phyloP scores from a whole-genome alignment of 1,284 basidiomycete genomes.

The Cryptococcus amylolentus region DNA sequence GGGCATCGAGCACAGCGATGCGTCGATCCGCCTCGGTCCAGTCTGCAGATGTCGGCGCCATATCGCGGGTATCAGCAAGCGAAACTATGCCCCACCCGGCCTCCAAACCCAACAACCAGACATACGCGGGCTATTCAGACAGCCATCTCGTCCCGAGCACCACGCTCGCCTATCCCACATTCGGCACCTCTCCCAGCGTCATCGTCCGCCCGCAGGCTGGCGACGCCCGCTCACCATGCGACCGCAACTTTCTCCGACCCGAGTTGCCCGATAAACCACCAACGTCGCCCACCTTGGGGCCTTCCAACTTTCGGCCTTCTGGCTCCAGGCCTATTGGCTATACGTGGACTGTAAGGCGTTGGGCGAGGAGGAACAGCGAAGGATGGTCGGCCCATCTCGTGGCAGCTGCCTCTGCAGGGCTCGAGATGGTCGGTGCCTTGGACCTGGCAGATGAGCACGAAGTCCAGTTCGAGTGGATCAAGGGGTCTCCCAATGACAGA shows the following conservation, averaged over 20 bases:
- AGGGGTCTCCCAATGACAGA: conserved; percentile 22
- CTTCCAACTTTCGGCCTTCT: conserved; percentile 16
- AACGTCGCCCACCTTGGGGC: conserved; percentile 42
- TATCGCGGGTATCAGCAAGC: neutral
- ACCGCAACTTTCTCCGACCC: conserved; percentile 1
- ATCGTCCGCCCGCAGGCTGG: conserved; percentile 19
- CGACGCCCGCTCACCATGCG: conserved; percentile 28
- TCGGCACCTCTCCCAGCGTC: conserved; percentile 41
- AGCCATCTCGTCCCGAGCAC: neutral
- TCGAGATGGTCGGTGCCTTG: conserved; percentile 30
- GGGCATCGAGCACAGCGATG: conserved; percentile 2
- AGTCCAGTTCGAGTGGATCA: conserved; percentile 49
- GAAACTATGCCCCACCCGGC: neutral
- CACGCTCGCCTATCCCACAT: conserved; percentile 35
- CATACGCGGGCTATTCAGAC: neutral
- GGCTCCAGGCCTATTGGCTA: conserved; percentile 55
- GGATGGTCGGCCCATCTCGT: conserved; percentile 42
- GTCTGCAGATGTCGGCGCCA: neutral
- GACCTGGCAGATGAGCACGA: conserved; percentile 33
- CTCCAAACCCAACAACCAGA: neutral
- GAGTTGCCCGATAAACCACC: conserved; percentile 31
- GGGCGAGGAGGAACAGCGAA: conserved; percentile 61
- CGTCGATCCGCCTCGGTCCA: conserved; percentile 14
- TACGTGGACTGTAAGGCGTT: conserved; percentile 74
- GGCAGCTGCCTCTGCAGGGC: conserved; percentile 39